A percentile compares a stretch with the other conserved stretches of the same genome.
Conservation (phyloP, 176 grass and related monocot genomes). For the Aegilops longissima region DNA sequence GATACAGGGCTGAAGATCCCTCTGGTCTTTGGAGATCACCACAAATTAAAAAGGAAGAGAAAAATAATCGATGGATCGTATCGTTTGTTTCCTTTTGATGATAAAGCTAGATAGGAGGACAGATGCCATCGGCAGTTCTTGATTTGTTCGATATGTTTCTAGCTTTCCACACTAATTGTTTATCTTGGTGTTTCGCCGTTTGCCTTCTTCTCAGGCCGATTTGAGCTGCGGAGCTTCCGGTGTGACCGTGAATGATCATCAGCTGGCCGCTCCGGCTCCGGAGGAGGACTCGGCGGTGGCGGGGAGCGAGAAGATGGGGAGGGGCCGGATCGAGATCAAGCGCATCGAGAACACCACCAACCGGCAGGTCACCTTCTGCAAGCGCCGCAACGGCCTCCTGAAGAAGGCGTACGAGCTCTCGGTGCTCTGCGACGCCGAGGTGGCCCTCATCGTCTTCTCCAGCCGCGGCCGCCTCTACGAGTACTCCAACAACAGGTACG, state of each 20-base stretch:
- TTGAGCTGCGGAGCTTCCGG: constrained; percentile 31
- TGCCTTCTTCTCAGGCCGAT: constrained; percentile 26
- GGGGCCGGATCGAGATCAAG: constrained; percentile 86
- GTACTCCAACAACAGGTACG: constrained; percentile 71
- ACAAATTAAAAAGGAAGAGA: constrained; percentile 2
- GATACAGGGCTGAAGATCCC: constrained; percentile 9
- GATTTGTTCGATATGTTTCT: constrained; percentile 15
- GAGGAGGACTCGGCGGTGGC: not conserved
- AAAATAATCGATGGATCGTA: not conserved
- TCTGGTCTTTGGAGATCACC: constrained; percentile 12
- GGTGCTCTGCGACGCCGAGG: constrained; percentile 75
- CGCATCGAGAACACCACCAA: constrained; percentile 80
- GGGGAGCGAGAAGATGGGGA: constrained; percentile 52
- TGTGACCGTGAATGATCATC: constrained; percentile 1
- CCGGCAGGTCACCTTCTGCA: constrained; percentile 86
- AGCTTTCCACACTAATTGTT: not conserved
- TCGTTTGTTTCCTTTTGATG: constrained; percentile 7
- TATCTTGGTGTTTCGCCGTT: not conserved
- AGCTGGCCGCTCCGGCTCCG: not conserved
- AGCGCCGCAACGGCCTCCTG: constrained; percentile 82
- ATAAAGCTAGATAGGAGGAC: not conserved
- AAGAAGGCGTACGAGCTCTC: constrained; percentile 90
- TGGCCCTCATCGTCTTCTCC: constrained; percentile 80
- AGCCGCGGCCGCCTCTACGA: constrained; percentile 81
- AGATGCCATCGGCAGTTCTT: not conserved